Evolutionary conservation across 2,329 filamentous ascomycete genomes (phyloP), one percentile per base, ranked within the genome.

Genomic region (Rutstroemia sydowiana): DNA sequence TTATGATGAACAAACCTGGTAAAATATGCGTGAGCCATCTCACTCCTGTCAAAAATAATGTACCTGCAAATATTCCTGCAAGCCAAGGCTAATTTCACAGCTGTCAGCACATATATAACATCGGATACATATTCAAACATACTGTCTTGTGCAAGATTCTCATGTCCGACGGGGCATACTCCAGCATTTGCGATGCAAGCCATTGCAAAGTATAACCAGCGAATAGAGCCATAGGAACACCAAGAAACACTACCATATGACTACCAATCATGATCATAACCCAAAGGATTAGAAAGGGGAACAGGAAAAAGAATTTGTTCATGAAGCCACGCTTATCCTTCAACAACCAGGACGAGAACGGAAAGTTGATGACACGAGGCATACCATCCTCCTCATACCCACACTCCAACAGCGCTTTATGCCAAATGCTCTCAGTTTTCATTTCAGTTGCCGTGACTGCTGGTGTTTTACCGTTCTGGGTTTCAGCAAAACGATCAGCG

Each of bases 401-500:
- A 57, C 85, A 88, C 66, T 95, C 90, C 52, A 82, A 77, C 31
- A 97, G 74, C 5, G 91, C 89, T 59, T 84, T 80, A 59, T 87
- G 84, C 88, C 91, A 97, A 47, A 89, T 83, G 21, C 79, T 76
- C 44, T 79, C 75, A 0, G 90, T 95, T 66, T 93, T 95, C 75
- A 98, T 91, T 68, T 97, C 93, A 60, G 82, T 78, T 1, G 93
- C 92, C 8, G 91, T 95, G 48, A 84, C 79, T 0, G 84, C 80
- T 0, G 93, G 93, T 7, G 90, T 93, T 76, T 98, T 97, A 57
- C 92, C 92, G 43, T 89, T 87, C 49, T 82, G 78, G 26, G 91
- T 96, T 71, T 90, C 86, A 34, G 87, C 89, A 66, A 95, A 97
- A 42, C 93, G 81, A 70, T 98, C 93, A 23, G 91, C 84, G 43